phyloP scores from a whole-genome alignment of 345 rosid species.

The Citrus mangshanensis region DNA sequence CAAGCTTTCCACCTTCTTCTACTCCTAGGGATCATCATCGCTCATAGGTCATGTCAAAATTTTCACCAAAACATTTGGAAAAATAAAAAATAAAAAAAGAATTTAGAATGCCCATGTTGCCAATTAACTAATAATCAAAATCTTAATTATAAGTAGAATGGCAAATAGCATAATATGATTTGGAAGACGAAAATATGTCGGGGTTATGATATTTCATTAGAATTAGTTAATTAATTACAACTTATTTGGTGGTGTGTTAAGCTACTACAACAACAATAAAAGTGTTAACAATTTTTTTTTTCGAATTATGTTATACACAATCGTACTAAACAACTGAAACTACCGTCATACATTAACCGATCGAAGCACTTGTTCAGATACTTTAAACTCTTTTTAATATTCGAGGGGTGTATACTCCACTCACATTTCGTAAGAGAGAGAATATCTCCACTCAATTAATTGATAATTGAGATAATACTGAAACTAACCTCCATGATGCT shows the following conservation, averaged over 20 bases:
- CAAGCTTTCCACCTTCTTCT: background rate
- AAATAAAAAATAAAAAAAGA: no score
- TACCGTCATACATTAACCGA: accelerated
- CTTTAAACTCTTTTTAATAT: no score
- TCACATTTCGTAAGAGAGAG: no score
- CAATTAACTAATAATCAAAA: background rate
- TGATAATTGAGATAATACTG: no score
- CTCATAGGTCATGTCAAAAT: background rate
- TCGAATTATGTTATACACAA: no score
- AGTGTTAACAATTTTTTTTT: no score
- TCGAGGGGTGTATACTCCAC: accelerated
- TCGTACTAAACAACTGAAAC: accelerated
- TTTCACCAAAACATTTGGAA: no score
- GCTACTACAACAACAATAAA: background rate
- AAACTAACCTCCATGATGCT: accelerated
- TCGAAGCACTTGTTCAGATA: accelerated
- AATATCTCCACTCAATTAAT: no score
- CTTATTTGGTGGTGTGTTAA: background rate
- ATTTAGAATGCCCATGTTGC: background rate
- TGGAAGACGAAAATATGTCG: background rate
- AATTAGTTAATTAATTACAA: background rate
- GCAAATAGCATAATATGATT: background rate
- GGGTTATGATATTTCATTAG: background rate
- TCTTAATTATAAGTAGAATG: background rate
- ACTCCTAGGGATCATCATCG: background rate